These are phyloP conservation scores for Posidonia oceanica DNA, from an alignment of 116 monocot genomes.

Conservation along the genomic window DNA sequence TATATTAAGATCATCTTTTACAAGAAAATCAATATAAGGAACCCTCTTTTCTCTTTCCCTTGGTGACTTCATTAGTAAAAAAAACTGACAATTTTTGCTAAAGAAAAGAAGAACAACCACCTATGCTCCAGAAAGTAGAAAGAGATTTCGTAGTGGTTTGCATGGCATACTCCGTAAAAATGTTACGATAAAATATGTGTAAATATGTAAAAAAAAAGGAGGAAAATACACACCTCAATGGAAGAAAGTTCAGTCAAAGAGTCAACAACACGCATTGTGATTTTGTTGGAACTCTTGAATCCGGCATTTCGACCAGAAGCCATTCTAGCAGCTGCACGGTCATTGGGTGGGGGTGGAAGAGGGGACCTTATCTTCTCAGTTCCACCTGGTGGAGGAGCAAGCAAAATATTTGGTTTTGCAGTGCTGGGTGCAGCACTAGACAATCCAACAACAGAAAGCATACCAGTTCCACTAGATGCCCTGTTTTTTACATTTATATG, in stretches of 20 bases:
- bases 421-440: slow-evolving; percentile 29
- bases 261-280: slow-evolving; percentile 30
- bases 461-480: slow-evolving; percentile 52
- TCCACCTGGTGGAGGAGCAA: slow-evolving; percentile 61
- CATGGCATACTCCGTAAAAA: too few species aligned
- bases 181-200: too few species aligned
- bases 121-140: too few species aligned
- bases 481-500: slow-evolving; percentile 94
- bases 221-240: slow-evolving; percentile 46
- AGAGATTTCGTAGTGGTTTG: too few species aligned
- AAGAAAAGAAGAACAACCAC: too few species aligned
- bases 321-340: slow-evolving; percentile 70
- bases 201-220: too few species aligned
- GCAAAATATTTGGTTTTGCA: slow-evolving; percentile 25
- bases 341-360: slow-evolving; percentile 93
- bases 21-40: too few species aligned
- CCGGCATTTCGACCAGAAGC: slow-evolving; percentile 19
- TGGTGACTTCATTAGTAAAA: too few species aligned
- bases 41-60: too few species aligned
- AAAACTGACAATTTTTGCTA: too few species aligned
- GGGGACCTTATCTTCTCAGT: slow-evolving; percentile 58
- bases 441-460: slow-evolving; percentile 79
- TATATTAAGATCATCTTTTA: too few species aligned
- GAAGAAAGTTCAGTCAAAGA: slow-evolving; percentile 81
- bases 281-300: slow-evolving; percentile 22